These are phyloP conservation scores for Huntiella moniliformis DNA, from an alignment of 2,329 filamentous ascomycete genomes.

Conservation along the genomic window DNA sequence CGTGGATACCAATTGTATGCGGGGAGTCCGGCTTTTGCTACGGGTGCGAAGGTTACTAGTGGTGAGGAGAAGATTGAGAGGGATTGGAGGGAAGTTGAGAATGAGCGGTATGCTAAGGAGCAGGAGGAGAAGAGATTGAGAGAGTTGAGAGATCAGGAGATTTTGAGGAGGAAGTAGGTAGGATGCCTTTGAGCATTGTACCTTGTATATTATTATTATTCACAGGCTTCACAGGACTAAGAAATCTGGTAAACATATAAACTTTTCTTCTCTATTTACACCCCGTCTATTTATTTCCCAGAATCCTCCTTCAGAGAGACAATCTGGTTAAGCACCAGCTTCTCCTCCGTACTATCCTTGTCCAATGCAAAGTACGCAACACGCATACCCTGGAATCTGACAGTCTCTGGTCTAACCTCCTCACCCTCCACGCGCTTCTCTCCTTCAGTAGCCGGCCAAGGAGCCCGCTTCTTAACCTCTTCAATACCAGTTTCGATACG, in stretches of 20 bases:
- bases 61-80: constrained; percentile 43
- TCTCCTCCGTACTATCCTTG: constrained; percentile 58
- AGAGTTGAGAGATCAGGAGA: constrained; percentile 5
- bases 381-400: constrained; percentile 81
- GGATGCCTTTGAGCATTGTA: background rate
- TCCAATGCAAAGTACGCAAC: constrained; percentile 77
- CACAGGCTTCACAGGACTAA: background rate
- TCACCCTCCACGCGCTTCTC: constrained; percentile 33
- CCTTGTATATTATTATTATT: background rate
- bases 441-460: constrained; percentile 65
- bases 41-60: constrained; percentile 43
- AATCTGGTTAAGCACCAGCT: constrained; percentile 75
- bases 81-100: constrained; percentile 48
- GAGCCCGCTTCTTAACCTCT: constrained; percentile 52
- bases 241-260: background rate
- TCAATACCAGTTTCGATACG: constrained; percentile 70
- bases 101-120: constrained; percentile 36
- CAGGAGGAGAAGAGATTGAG: constrained; percentile 3
- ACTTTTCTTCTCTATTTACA: background rate
- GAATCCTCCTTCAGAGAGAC: constrained; percentile 78
- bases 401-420: constrained; percentile 48
- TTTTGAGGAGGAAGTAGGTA: constrained; percentile 6
- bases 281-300: constrained; percentile 31
- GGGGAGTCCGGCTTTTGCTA: constrained; percentile 50
- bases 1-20: constrained; percentile 58